Percentiles rank a stretch among this genome's conserved stretches.
phyloP scores from a whole-genome alignment of 495 filamentous ascomycete genomes.

The Acidiella bohemica region DNA sequence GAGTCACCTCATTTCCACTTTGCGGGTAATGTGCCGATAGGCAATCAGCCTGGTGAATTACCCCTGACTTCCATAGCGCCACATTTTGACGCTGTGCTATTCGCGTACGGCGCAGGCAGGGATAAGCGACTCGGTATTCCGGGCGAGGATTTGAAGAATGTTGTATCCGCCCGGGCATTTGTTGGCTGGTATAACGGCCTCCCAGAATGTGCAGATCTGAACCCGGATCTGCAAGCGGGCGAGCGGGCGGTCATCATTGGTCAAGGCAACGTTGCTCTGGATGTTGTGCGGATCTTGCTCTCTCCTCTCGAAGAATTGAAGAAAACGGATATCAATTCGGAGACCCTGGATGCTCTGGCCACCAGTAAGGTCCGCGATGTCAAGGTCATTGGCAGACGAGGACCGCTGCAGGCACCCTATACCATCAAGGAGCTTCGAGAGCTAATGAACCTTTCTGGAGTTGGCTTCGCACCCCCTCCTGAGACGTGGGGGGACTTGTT shows the following conservation, averaged over 20 bases:
- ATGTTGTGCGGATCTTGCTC: slow-evolving; percentile 80
- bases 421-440: slow-evolving; percentile 90
- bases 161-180: slow-evolving; percentile 84
- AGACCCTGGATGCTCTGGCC: slow-evolving; percentile 60
- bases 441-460: slow-evolving; percentile 59
- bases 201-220: slow-evolving; percentile 65
- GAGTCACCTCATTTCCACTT: slow-evolving; percentile 64
- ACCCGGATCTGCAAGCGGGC: slow-evolving; percentile 59
- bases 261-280: slow-evolving; percentile 90
- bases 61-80: slow-evolving; percentile 54
- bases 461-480: slow-evolving; percentile 54
- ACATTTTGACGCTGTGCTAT: slow-evolving; percentile 85
- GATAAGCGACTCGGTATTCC: slow-evolving; percentile 67
- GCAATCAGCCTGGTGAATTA: slow-evolving; percentile 40
- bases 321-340: slow-evolving; percentile 75
- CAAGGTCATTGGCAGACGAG: slow-evolving; percentile 71
- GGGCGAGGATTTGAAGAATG: slow-evolving; percentile 62
- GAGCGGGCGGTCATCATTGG: slow-evolving; percentile 84
- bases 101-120: slow-evolving; percentile 80
- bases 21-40: slow-evolving; percentile 76
- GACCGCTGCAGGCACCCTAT: slow-evolving; percentile 69
- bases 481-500: slow-evolving; percentile 43
- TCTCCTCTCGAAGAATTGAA: slow-evolving; percentile 54
- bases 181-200: slow-evolving; percentile 98
- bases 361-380: slow-evolving; percentile 68